Base-by-base conservation (phyloP, 768 basidiomycete genomes). In the Russula olivacea region DNA sequence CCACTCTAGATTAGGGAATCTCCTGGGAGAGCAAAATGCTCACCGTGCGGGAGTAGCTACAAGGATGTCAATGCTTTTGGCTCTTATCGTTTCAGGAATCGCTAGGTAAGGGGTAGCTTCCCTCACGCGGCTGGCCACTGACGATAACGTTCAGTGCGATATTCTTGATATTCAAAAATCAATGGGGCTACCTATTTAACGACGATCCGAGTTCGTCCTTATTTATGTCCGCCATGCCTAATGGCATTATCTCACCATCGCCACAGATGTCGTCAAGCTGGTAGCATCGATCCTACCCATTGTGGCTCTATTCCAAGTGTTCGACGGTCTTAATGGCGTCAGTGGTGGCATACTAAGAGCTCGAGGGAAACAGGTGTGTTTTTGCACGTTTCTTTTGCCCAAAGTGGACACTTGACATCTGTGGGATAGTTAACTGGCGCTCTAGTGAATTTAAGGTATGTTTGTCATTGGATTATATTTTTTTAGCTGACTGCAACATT, bases 261-360 rank as follows among this genome's bases (percentile, higher is more conserved):
- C 64, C 23, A 19, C 19, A 71, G 74, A 36, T 61, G 77, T 79
- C 61, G 78, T 83, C 52, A 47, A 65, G 9, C 65, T 85, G 2
- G 86, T 86, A n/a, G 79, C 84, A 0, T 66, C 70, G 4, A 76
- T 86, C 57, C 70, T 88, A 47, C 83, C 86, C 2, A n/a, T 75
- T 54, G 84, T 96, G 5, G 84, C 87, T 9, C 76, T 89, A 30
- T 89, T 87, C 78, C 89, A 97, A 73, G 83, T 96, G 4, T 88
- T 94, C 61, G 96, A 99, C 68, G 91, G 87, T 0, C 77, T 84
- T 12, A 72, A 80, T 2, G 85, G 81, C 0, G 82, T 93, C 6
- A 80, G 84, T 0, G 81, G 80, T 8, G 94, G 94, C 3, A 83
- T 97, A 64, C 78, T 98, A 58, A 81, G 96, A 49, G 88, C 94